These are phyloP conservation scores for Leishmania amazonensis DNA, from an alignment of 208 protist species.

Conservation along the genomic window DNA sequence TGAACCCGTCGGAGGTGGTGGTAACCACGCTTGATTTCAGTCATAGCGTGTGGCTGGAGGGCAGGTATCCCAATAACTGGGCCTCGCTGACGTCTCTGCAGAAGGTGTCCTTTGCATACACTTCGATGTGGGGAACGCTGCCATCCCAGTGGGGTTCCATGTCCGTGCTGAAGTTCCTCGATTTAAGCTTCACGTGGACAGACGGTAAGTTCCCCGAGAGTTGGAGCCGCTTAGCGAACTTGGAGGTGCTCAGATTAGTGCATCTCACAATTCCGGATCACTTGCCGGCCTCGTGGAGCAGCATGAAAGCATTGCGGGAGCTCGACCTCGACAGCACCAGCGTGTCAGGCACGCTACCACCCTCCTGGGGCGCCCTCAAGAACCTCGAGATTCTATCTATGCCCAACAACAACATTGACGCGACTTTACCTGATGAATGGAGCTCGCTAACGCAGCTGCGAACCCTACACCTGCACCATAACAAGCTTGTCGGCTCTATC, in stretches of 20 bases:
- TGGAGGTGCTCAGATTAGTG: conserved; percentile 2
- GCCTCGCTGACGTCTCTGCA: neutral
- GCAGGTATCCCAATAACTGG: conserved; percentile 8
- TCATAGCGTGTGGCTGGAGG: neutral
- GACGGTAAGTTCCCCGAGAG: neutral
- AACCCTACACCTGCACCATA: neutral
- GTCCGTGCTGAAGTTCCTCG: neutral
- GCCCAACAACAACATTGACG: neutral
- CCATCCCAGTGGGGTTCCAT: neutral
- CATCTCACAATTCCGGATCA: neutral
- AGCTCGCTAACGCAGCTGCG: neutral
- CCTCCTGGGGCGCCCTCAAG: neutral
- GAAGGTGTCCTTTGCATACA: conserved; percentile 11
- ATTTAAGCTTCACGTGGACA: conserved; percentile 3
- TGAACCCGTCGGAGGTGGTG: conserved; percentile 5
- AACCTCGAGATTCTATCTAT: neutral
- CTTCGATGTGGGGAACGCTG: neutral
- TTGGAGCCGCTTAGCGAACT: neutral
- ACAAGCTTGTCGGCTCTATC: neutral
- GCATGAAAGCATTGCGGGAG: neutral
- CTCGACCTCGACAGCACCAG: neutral
- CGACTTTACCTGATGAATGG: neutral
- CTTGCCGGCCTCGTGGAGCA: neutral
- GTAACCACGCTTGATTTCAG: conserved; percentile 11
- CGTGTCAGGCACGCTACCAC: neutral